Conservation (phyloP, 208 protist species). For the Leishmania martiniquensis region DNA sequence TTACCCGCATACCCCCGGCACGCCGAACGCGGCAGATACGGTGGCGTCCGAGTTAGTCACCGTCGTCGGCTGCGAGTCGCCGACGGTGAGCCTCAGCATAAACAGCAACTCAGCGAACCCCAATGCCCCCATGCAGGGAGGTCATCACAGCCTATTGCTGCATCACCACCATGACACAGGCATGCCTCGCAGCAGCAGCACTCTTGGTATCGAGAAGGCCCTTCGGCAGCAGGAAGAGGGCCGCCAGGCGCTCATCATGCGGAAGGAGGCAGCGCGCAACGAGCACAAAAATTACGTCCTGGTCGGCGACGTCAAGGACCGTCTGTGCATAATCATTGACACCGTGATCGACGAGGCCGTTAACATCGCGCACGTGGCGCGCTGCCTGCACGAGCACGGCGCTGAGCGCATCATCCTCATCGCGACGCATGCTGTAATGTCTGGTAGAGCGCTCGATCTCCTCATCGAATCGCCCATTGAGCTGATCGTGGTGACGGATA, state of each 20-base stretch:
- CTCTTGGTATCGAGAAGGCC: constrained; percentile 65
- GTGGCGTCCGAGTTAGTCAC: constrained; percentile 21
- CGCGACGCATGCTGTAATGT: constrained; percentile 81
- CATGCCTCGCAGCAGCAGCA: constrained; percentile 39
- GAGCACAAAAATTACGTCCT: constrained; percentile 58
- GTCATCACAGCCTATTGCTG: neutral
- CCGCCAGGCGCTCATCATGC: constrained; percentile 22
- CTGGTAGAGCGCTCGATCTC: constrained; percentile 58
- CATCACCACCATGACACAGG: constrained; percentile 2
- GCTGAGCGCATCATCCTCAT: constrained; percentile 72
- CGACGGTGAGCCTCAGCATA: neutral
- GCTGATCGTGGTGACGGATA: constrained; percentile 82
- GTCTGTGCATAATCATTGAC: constrained; percentile 83
- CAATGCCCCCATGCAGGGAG: neutral
- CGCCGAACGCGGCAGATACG: constrained; percentile 11
- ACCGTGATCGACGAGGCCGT: constrained; percentile 82
- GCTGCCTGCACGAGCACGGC: constrained; percentile 54
- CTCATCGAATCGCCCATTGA: constrained; percentile 81
- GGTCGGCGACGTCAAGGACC: constrained; percentile 73
- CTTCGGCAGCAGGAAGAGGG: constrained; percentile 66
- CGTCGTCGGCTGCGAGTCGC: constrained; percentile 6
- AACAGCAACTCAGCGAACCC: neutral
- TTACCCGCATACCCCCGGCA: constrained; percentile 25
- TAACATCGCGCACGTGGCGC: constrained; percentile 62
- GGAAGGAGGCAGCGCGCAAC: constrained; percentile 20